Base-by-base conservation (phyloP, 2,329 filamentous ascomycete genomes). In the Pseudogymnoascus sp. region DNA sequence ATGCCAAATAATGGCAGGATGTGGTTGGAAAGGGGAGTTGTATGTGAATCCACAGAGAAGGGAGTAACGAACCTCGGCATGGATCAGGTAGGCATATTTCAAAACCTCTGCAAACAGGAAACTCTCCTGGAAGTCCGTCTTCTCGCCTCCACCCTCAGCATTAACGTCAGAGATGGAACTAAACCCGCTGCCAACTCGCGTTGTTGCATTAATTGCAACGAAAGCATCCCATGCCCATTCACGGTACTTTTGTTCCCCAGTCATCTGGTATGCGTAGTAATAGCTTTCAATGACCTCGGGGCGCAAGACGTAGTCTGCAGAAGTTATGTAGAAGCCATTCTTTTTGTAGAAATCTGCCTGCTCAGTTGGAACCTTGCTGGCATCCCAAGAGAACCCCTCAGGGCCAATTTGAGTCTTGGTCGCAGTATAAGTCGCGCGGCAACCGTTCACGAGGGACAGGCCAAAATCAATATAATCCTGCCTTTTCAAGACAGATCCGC, bases 101-200 rank as follows among this genome's bases (percentile, higher is more conserved):
- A 96, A 72, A 65, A 92, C 88, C 78, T 96, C 91, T 0, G 91
- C 91, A 73, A 95, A 91, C 78, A 89, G 87, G 77, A 94, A 96
- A 69, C 88, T 92, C 76, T 96, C 90, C 79, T 93, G 89, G 72
- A 88, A 87, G 72, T 96, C 84, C 43, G 75, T 74, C 64, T 81
- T 84, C 0, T 75, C 74, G 0, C 88, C 89, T 8, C 89, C 90
- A 31, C 78, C 79, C 3, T 68, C 26, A 2, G 74, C 76, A 67
- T 89, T 90, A 52, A 95, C 89, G 71, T 95, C 74, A 0, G 69
- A 72, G 62, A 95, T 77, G 31, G 82, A 80, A 11, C 83, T 82
- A 74, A 85, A 95, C 6, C 89, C 91, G 21, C 82, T 86, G 6
- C 83, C 83, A 0, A 82, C 83, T 23, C 81, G 77, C 66, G 85